These are phyloP conservation scores for Pestalotiopsis sp. DNA, from an alignment of 2,329 filamentous ascomycete genomes.

Conservation along the genomic window DNA sequence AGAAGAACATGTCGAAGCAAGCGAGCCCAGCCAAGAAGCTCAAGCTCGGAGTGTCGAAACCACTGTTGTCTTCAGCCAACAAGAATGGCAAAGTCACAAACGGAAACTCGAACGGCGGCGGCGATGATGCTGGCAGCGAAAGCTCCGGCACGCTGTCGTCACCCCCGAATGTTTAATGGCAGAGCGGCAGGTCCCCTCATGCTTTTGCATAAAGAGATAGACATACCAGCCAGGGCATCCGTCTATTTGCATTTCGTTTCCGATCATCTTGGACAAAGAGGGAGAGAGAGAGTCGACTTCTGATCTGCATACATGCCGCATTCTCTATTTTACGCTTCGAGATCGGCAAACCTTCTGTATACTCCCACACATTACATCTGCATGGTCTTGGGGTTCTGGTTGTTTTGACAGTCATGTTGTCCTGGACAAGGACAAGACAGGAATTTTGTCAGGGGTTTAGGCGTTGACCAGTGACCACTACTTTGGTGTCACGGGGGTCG, in stretches of 20 bases:
- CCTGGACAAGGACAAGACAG: not conserved
- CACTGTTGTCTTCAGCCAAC: constrained; percentile 49
- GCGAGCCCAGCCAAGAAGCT: constrained; percentile 48
- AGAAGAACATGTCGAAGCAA: constrained; percentile 44
- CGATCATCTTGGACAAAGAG: not conserved
- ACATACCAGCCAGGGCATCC: not conserved
- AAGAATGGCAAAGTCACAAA: constrained; percentile 44
- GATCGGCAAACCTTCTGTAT: not conserved
- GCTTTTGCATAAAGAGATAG: constrained; percentile 4
- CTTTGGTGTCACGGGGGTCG: not conserved
- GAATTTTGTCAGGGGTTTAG: not conserved
- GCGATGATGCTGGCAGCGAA: constrained; percentile 55
- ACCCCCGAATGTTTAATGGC: constrained; percentile 40
- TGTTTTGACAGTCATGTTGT: not conserved
- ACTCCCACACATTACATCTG: not conserved
- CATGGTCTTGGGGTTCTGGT: constrained; percentile 9
- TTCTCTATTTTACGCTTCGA: not conserved
- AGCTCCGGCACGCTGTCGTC: constrained; percentile 60
- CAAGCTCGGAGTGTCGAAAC: constrained; percentile 46
- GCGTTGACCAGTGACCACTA: not conserved
- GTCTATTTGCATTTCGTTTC: not conserved
- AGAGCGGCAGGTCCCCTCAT: not conserved
- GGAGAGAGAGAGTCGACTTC: not conserved
- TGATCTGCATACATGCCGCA: not conserved
- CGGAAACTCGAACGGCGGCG: constrained; percentile 17